Base-by-base conservation (phyloP, 139 green algal species). In the Diplosphaera chodatii region DNA sequence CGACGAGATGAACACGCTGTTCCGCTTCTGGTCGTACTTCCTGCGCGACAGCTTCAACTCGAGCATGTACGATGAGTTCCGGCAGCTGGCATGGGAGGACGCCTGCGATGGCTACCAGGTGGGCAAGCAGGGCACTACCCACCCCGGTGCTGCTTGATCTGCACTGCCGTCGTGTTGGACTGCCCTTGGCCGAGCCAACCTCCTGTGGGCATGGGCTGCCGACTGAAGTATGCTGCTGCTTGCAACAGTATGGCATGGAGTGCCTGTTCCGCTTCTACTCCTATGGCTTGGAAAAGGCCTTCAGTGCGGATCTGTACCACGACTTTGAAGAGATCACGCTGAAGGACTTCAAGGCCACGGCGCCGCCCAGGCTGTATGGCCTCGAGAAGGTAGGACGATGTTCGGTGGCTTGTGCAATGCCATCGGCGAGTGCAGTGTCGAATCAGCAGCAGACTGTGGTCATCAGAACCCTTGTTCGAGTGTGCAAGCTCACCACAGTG, bases 1-100 rank as follows among this genome's bases (percentile, higher is more conserved):
- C 48, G 94, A 99, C 75, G 92, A 99, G 83, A 98, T 99, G 94
- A 98, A 98, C 87, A 96, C 90, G 34, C 82, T 99, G 62, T 98
- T 97, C 86, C 85, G 94, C 48, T 99, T 99, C 80, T 99, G 94
- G 94, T 94, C 82, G 80, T 98, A 97, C 85, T 98, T 98, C 80
- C 84, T 99, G 78, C 83, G 95, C 32, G 91, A 94, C 70, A 85
- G 89, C 74, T 98, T 95, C 87, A 96, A 97, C 77, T 72, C 88
- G 59, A 76, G 67, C 56, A 98, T 98, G 92, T 97, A 97, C 78
- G 77, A 81, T 15, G 86, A 94, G 68, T 97, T 97, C 80, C 79
- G 75, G 30, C 85, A 82, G 69, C 82, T 83, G 22, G 83, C 84
- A 41, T 68, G 79, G 74, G 78, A 84, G 69, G 77, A 85, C 48